Conservation (phyloP, 2,329 filamentous ascomycete species). For the Phaeosphaeriaceae sp. region DNA sequence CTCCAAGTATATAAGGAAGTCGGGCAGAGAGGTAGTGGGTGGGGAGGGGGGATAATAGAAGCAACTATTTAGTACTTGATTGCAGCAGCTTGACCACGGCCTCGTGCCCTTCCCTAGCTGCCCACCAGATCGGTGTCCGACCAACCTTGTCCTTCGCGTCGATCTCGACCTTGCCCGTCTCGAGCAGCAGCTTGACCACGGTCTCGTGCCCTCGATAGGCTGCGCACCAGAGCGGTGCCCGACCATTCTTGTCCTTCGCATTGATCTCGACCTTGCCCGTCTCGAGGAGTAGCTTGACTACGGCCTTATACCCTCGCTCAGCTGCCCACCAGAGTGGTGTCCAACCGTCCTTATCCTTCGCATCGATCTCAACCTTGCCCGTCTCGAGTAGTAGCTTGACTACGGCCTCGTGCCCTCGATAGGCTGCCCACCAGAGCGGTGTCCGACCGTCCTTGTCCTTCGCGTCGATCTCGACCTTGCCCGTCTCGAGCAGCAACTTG, state of each 20-base stretch:
- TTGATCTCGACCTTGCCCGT: not conserved
- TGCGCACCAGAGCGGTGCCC: not conserved
- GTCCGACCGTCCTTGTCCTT: not conserved
- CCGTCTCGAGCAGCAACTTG: too few species aligned
- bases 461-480: too few species aligned
- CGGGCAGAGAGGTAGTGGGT: too few species aligned
- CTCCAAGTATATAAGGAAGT: too few species aligned
- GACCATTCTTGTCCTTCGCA: not conserved
- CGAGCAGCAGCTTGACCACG: not conserved
- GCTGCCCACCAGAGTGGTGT: conserved; percentile 5
- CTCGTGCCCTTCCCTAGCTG: not conserved
- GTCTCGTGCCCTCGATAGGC: not conserved
- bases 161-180: too few species aligned
- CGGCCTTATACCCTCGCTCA: not conserved
- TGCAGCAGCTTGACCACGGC: not conserved
- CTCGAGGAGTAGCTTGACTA: not conserved
- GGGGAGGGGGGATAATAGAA: too few species aligned
- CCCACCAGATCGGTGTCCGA: not conserved
- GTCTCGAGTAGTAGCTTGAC: not conserved
- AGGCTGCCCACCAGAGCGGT: conserved; percentile 4
- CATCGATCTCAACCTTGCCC: not conserved
- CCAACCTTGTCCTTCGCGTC: too few species aligned
- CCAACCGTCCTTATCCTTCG: not conserved
- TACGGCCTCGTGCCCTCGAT: not conserved
- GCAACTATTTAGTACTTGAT: too few species aligned